Evolutionary conservation across 2,329 filamentous ascomycete genomes (phyloP), one percentile per base, ranked within the genome.

Genomic region (Zymoseptoria passerinii): DNA sequence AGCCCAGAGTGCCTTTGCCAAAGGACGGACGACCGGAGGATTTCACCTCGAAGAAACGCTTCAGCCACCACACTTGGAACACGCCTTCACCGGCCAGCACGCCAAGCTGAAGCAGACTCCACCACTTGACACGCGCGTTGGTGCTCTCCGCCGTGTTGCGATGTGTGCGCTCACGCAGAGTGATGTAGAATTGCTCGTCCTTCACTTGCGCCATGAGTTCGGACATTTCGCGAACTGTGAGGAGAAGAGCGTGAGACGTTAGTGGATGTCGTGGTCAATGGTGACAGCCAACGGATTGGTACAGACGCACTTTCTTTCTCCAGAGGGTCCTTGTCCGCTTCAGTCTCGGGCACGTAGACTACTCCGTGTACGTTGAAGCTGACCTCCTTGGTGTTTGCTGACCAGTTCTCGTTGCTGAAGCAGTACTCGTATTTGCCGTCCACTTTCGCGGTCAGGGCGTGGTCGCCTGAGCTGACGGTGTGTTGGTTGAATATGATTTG

Each of bases 11-110:
- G 55, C 69, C 65, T 60, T 66, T 68, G 57, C 62, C 63, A 58
- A 62, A 69, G 13, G 61, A 65, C 53, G 66, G 65, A 60, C 65
- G 58, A 61, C 58, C 60, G 64, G 66, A 63, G 54, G 66, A 65
- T 58, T 69, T 70, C 50, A 70, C 69, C 65, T 69, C 68, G 59
- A 70, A 69, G 83, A 99, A 99, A 72, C 94, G 85, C 79, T 95
- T 94, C 74, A 99, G 77, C 92, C 94, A 99, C 92, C 94, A 99
- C 65, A 99, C 92, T 80, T 99, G 94, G 81, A 99, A 99, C 66
- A 96, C 80, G 61, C 91, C 94, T 80, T 97, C 90, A 69, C 88
- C 91, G 65, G 95, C 81, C 63, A 99, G 83, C 54, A 97, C 86
- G 58, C 85, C 83, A 65, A 99, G 85, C 77, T 99, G 92, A 76